phyloP scores from a whole-genome alignment of 1,284 basidiomycete species.

The Marasmius oreades region DNA sequence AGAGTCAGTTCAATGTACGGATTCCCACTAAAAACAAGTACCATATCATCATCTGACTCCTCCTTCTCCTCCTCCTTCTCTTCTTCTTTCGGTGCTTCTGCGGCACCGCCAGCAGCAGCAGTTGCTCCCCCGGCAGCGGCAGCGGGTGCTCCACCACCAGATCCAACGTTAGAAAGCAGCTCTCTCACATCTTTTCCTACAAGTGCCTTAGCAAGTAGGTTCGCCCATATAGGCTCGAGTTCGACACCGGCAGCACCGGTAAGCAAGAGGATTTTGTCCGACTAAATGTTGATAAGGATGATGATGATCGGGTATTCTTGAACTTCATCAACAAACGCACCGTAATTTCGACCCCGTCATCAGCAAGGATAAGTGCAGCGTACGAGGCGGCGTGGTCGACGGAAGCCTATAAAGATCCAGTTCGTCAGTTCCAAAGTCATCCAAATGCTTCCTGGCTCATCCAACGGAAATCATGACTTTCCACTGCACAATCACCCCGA shows the following conservation, averaged over 20 bases:
- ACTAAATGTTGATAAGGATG: constrained; percentile 37
- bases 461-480: neutral
- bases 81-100: constrained; percentile 61
- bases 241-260: constrained; percentile 84
- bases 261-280: constrained; percentile 88
- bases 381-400: constrained; percentile 85
- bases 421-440: neutral
- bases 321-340: constrained; percentile 52
- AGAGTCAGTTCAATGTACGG: neutral
- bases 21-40: constrained; percentile 24
- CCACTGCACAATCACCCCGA: neutral
- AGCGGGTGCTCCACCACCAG: constrained; percentile 78
- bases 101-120: constrained; percentile 58
- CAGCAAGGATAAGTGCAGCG: constrained; percentile 94
- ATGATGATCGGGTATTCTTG: neutral
- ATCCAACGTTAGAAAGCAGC: constrained; percentile 87
- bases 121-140: constrained; percentile 57
- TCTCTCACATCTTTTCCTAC: constrained; percentile 98
- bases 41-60: constrained; percentile 92
- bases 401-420: constrained; percentile 38
- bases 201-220: constrained; percentile 94
- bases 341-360: constrained; percentile 96
- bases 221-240: constrained; percentile 96
- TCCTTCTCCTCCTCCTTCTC: constrained; percentile 87
- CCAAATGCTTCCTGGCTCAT: neutral